Evolutionary conservation across 2,329 filamentous ascomycete species (phyloP).

Genomic region (Diaporthe vexans): DNA sequence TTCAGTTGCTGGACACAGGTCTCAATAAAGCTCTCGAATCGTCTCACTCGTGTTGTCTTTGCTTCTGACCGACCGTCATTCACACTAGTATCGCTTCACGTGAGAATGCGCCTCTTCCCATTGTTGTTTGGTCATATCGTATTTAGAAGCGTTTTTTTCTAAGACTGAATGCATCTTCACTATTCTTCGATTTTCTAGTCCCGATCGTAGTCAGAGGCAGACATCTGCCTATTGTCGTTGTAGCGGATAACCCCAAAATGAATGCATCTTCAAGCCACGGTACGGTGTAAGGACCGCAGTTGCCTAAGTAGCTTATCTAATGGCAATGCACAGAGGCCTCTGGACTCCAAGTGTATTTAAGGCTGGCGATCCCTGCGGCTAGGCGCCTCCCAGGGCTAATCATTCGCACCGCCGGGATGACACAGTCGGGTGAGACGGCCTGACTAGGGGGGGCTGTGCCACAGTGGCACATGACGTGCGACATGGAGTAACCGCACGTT

Average conservation of each 20-base stretch:
- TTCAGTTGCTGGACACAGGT: too few relatives aligned
- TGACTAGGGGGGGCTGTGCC: slow-evolving; percentile 12
- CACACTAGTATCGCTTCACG: too few relatives aligned
- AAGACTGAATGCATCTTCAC: neutral
- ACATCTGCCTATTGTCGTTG: neutral
- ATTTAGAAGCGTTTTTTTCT: neutral
- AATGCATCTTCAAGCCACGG: neutral
- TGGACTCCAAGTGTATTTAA: slow-evolving; percentile 21
- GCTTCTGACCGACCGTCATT: too few relatives aligned
- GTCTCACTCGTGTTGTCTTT: too few relatives aligned
- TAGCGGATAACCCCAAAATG: neutral
- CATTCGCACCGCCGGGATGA: slow-evolving; percentile 13
- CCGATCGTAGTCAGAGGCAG: neutral
- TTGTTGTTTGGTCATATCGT: slow-evolving; percentile 1
- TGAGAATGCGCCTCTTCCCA: neutral
- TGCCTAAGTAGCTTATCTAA: neutral
- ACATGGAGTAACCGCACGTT: neutral
- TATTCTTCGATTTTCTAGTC: neutral
- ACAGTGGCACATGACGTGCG: neutral
- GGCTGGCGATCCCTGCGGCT: slow-evolving; percentile 14
- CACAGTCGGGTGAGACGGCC: neutral
- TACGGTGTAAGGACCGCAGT: neutral
- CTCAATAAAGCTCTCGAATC: too few relatives aligned
- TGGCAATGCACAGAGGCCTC: slow-evolving; percentile 22
- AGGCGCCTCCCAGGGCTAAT: neutral